Evolutionary conservation across 2,329 filamentous ascomycete species (phyloP).

Genomic region (Fusarium chaquense): DNA sequence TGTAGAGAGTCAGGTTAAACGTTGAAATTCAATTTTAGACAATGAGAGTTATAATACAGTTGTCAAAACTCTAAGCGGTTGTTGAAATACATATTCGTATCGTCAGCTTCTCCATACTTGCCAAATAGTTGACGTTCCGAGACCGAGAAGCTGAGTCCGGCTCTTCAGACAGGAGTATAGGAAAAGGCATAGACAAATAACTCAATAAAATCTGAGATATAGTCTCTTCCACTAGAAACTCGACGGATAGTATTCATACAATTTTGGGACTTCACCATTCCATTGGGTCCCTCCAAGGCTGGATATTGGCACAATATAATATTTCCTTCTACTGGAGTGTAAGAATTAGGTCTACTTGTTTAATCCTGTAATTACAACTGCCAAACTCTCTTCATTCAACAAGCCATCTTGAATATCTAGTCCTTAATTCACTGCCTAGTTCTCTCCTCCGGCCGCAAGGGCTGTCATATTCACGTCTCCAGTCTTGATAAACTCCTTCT

Average conservation of each 20-base stretch:
- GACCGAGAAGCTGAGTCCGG: too few relatives aligned
- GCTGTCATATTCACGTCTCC: constrained; percentile 16
- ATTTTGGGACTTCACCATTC: not conserved
- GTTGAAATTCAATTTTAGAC: rapidly evolving
- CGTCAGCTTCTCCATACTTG: not conserved
- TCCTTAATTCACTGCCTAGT: not conserved
- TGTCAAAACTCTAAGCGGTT: not conserved
- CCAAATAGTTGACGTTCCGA: too few relatives aligned
- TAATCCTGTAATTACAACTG: not conserved
- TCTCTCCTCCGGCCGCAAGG: not conserved
- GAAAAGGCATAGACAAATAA: not conserved
- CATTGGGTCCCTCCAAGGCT: not conserved
- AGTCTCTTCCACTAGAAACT: not conserved
- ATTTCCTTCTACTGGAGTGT: not conserved
- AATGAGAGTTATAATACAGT: not conserved
- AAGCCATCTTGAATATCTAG: not conserved
- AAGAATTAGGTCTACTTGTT: not conserved
- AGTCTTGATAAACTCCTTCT: constrained; percentile 16
- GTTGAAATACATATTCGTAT: not conserved
- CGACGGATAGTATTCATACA: not conserved
- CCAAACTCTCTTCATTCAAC: not conserved
- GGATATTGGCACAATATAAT: not conserved
- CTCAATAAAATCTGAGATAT: too few relatives aligned
- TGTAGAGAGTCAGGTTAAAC: not conserved
- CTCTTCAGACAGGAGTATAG: too few relatives aligned